Percentiles rank a stretch among this genome's conserved stretches.
Evolutionary conservation across 805 yeast genomes (phyloP).

Genomic region (Metschnikowia arizonensis): DNA sequence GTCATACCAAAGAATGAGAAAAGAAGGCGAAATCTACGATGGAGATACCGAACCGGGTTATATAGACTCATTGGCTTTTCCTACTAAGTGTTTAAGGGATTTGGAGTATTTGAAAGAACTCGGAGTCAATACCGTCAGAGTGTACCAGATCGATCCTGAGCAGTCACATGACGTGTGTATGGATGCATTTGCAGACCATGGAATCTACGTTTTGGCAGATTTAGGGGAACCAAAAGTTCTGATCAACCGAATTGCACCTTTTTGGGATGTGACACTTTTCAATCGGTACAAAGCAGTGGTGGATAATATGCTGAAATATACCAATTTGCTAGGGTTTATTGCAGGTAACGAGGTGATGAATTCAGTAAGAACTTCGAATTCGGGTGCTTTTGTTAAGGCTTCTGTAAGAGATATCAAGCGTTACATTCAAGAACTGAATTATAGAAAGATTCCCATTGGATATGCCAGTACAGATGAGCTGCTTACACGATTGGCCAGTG

Average conservation of each 20-base stretch:
- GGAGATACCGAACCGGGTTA: conserved; percentile 25
- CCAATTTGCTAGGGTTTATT: conserved; percentile 36
- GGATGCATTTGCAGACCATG: conserved; percentile 29
- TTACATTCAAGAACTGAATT: conserved; percentile 25
- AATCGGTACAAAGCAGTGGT: conserved; percentile 32
- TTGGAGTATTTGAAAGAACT: conserved; percentile 68
- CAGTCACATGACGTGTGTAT: conserved; percentile 32
- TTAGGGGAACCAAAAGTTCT: conserved; percentile 35
- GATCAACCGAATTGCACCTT: conserved; percentile 29
- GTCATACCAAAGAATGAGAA: conserved; percentile 75
- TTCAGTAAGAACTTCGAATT: conserved; percentile 22
- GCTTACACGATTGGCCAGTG: conserved; percentile 23
- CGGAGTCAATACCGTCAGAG: conserved; percentile 74
- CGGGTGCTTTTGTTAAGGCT: conserved; percentile 36
- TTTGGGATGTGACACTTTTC: conserved; percentile 32
- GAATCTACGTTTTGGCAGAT: conserved; percentile 36
- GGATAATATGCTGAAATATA: conserved; percentile 29
- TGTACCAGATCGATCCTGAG: conserved; percentile 78
- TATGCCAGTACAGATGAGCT: conserved; percentile 38
- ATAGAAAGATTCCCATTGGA: conserved; percentile 39
- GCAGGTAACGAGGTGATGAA: conserved; percentile 42
- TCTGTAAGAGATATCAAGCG: conserved; percentile 32
- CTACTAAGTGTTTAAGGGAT: conserved; percentile 68
- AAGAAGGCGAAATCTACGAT: conserved; percentile 31
- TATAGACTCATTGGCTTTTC: conserved; percentile 77